A percentile compares a stretch with the other conserved stretches of the same genome.
Evolutionary conservation across 2,329 filamentous ascomycete species (phyloP).

Genomic region (Keithomyces neogunnii): DNA sequence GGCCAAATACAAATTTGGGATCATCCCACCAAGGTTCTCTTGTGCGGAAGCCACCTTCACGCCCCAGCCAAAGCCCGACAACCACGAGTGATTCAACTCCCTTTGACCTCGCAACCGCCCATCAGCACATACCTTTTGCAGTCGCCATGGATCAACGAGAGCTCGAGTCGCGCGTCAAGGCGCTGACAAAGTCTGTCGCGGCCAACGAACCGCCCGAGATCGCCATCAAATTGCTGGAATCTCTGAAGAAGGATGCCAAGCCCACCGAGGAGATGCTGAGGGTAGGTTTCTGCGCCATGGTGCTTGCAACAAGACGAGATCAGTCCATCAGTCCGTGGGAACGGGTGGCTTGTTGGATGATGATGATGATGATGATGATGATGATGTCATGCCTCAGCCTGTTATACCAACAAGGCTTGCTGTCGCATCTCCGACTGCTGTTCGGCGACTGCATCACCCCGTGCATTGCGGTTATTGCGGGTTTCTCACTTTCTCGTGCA

Average conservation of each 20-base stretch:
- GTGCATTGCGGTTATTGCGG: no score
- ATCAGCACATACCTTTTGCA: background rate
- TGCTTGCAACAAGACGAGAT: background rate
- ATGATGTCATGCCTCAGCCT: no score
- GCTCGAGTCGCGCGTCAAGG: conserved; percentile 67
- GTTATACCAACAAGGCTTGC: no score
- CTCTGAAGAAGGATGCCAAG: conserved; percentile 69
- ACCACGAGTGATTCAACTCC: background rate
- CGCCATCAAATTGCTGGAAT: conserved; percentile 65
- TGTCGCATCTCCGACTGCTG: no score
- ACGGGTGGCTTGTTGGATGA: no score
- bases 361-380: no score
- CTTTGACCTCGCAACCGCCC: background rate
- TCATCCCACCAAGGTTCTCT: no score
- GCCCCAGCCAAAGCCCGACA: background rate
- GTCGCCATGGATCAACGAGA: conserved; percentile 70
- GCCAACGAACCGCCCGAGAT: conserved; percentile 66
- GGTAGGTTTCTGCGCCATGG: conserved; percentile 35
- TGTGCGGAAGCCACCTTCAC: background rate
- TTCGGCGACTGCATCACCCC: no score
- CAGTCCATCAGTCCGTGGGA: no score
- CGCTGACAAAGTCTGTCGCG: conserved; percentile 68
- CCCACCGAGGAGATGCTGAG: conserved; percentile 86
- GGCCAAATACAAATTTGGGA: background rate
- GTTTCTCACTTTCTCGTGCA: background rate